Percentiles rank a stretch among this genome's conserved stretches.
Evolutionary conservation across 192 early-diverging fungal species (phyloP).

Genomic region (Linnemannia zychae): DNA sequence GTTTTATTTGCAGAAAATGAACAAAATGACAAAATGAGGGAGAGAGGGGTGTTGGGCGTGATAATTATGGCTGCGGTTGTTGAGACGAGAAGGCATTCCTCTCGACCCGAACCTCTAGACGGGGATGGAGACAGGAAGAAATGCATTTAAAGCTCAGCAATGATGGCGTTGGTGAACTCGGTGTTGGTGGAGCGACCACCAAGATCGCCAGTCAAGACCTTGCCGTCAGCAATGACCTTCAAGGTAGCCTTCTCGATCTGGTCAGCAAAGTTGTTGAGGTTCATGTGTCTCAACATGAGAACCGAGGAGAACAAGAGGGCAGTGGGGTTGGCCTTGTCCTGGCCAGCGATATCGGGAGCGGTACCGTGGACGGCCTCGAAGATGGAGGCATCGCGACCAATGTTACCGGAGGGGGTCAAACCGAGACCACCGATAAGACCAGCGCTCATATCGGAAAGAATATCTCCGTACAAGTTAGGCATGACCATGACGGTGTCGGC

Average conservation of each 20-base stretch:
- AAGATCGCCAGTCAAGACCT: slow-evolving; percentile 90
- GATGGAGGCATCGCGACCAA: slow-evolving; percentile 97
- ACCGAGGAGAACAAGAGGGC: slow-evolving; percentile 94
- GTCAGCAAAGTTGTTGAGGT: slow-evolving; percentile 82
- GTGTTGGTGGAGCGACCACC: slow-evolving; percentile 88
- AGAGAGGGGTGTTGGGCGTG: not conserved
- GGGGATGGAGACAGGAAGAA: not conserved
- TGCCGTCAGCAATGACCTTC: slow-evolving; percentile 94
- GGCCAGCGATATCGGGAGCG: slow-evolving; percentile 98
- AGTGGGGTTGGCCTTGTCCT: slow-evolving; percentile 64
- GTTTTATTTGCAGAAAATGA: slow-evolving; percentile 24
- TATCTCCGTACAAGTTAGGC: slow-evolving; percentile 99
- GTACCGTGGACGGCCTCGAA: slow-evolving; percentile 97
- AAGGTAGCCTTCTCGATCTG: slow-evolving; percentile 93
- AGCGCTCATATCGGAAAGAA: slow-evolving; percentile 97
- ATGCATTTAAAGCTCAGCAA: slow-evolving; percentile 68
- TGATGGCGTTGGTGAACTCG: slow-evolving; percentile 89
- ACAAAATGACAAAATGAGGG: slow-evolving; percentile 17
- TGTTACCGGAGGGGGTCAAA: slow-evolving; percentile 98
- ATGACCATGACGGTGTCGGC: slow-evolving; percentile 98
- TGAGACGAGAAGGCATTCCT: not conserved
- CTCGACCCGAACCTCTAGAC: not conserved
- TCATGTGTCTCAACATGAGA: slow-evolving; percentile 99
- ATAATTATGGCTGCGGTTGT: slow-evolving; percentile 18
- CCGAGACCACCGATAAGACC: slow-evolving; percentile 99